These are phyloP conservation scores for Phytophthora melonis DNA, from an alignment of 352 stramenopile genomes.

Conservation along the genomic window DNA sequence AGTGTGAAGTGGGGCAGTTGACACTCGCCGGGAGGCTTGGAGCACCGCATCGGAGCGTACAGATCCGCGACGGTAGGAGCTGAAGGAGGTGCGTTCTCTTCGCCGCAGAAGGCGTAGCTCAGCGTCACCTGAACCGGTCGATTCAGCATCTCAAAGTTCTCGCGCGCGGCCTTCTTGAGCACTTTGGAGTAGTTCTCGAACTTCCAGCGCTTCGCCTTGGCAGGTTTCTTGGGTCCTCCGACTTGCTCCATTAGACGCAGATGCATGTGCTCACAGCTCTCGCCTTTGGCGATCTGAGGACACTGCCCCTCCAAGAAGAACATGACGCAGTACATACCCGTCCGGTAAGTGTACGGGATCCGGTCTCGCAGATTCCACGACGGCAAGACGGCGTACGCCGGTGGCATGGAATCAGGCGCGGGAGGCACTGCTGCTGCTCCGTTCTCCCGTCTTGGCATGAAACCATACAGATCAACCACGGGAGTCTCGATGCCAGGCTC, in stretches of 20 bases:
- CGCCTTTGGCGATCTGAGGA: constrained; percentile 35
- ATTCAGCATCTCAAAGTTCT: constrained; percentile 19
- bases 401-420: constrained; percentile 22
- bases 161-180: constrained; percentile 28
- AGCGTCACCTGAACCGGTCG: constrained; percentile 27
- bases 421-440: background rate
- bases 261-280: constrained; percentile 56
- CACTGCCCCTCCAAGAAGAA: constrained; percentile 64
- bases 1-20: constrained; percentile 56
- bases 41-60: constrained; percentile 41
- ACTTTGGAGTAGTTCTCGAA: constrained; percentile 58
- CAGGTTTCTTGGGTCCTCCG: constrained; percentile 4
- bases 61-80: constrained; percentile 21
- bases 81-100: constrained; percentile 20
- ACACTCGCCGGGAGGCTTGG: constrained; percentile 46
- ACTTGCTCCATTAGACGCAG: constrained; percentile 30
- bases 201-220: constrained; percentile 30
- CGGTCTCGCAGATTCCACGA: constrained; percentile 54
- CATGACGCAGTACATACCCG: constrained; percentile 57
- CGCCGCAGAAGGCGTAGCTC: constrained; percentile 54
- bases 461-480: constrained; percentile 54
- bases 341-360: constrained; percentile 69
- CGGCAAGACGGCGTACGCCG: background rate
- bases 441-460: constrained; percentile 36
- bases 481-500: constrained; percentile 6